Evolutionary conservation across 1,139 yeast species (phyloP).

Genomic region (Hansenula anomala): DNA sequence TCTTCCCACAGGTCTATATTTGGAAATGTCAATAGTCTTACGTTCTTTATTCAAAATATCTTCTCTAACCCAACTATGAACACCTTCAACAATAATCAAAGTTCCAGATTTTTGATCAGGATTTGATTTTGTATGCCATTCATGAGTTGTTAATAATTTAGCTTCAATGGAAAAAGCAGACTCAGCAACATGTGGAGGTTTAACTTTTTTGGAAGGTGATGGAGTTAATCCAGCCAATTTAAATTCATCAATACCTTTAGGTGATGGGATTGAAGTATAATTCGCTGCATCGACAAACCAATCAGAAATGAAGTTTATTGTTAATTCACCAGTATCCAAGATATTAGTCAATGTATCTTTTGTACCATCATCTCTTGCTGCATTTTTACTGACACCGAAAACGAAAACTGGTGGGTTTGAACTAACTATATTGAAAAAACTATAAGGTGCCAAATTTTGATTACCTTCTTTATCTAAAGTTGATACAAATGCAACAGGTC

Average conservation of each 20-base stretch:
- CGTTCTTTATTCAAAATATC: slow-evolving; percentile 41
- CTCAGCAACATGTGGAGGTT: slow-evolving; percentile 57
- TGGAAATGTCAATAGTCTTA: slow-evolving; percentile 38
- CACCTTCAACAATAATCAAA: slow-evolving; percentile 45
- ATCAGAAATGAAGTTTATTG: slow-evolving; percentile 53
- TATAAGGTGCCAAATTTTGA: slow-evolving; percentile 52
- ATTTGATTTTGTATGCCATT: slow-evolving; percentile 36
- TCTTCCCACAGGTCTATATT: slow-evolving; percentile 48
- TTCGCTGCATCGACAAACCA: slow-evolving; percentile 65
- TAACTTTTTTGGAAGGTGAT: slow-evolving; percentile 37
- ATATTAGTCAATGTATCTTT: slow-evolving; percentile 50
- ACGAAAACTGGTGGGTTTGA: slow-evolving; percentile 56
- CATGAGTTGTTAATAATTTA: slow-evolving; percentile 38
- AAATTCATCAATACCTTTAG: slow-evolving; percentile 50
- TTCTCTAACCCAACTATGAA: slow-evolving; percentile 52
- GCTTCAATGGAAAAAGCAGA: slow-evolving; percentile 56
- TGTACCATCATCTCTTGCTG: slow-evolving; percentile 23
- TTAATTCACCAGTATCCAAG: slow-evolving; percentile 45
- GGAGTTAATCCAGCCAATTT: slow-evolving; percentile 52
- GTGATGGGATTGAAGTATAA: slow-evolving; percentile 42
- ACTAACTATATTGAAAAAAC: slow-evolving; percentile 44
- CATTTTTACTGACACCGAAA: slow-evolving; percentile 35
- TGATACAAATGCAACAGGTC: slow-evolving; percentile 56
- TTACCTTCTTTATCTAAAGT: slow-evolving; percentile 41
- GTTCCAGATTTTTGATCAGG: slow-evolving; percentile 37